phyloP scores from a whole-genome alignment of 2,329 filamentous ascomycete species.

The Hypomyces rosellus region DNA sequence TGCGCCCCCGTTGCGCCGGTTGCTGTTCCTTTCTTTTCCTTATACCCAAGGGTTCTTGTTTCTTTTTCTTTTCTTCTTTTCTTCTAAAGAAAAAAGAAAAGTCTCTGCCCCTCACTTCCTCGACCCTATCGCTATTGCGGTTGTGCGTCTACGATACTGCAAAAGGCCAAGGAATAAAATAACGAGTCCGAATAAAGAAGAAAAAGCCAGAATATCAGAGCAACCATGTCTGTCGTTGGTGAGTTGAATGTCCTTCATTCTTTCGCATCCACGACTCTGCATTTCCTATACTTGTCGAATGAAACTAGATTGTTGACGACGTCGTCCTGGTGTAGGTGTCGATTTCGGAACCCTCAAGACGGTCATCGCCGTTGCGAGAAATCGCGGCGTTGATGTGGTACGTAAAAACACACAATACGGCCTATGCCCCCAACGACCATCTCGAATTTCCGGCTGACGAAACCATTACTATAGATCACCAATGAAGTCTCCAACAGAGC shows the following conservation, averaged over 20 bases:
- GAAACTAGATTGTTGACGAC: background rate
- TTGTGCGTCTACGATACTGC: background rate
- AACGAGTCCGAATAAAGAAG: background rate
- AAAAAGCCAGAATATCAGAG: background rate
- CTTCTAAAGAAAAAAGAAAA: too few relatives aligned
- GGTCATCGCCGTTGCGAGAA: conserved; percentile 93
- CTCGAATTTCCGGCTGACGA: conserved; percentile 12
- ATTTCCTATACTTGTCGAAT: background rate
- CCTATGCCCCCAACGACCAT: background rate
- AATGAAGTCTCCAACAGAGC: conserved; percentile 99
- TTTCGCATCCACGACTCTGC: too few relatives aligned
- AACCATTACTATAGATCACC: conserved; percentile 62
- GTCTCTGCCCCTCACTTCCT: conserved; percentile 8
- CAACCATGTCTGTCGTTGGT: conserved; percentile 14
- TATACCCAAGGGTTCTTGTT: background rate
- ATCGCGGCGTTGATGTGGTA: conserved; percentile 98
- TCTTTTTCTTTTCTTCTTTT: too few relatives aligned
- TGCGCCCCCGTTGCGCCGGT: background rate
- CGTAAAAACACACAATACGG: conserved; percentile 37
- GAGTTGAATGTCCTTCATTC: background rate
- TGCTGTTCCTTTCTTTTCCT: background rate
- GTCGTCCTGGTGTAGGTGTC: conserved; percentile 52
- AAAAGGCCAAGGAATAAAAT: background rate
- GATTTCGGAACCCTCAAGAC: conserved; percentile 97
- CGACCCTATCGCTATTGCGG: conserved; percentile 2